Conservation (phyloP, 768 basidiomycete genomes). For the Podaxis sp. region DNA sequence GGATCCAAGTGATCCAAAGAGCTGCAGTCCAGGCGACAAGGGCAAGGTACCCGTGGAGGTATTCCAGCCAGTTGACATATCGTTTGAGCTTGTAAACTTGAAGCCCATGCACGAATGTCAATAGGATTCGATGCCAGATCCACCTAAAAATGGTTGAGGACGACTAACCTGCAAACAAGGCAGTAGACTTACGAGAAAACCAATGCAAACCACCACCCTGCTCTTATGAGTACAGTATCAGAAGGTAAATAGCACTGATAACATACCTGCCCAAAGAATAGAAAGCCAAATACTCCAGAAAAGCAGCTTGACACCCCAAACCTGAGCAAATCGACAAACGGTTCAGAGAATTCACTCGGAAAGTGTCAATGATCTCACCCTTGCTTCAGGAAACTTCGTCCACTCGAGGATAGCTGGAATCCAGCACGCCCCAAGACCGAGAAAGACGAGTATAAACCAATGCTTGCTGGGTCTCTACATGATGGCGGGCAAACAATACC, state of each 20-base stretch:
- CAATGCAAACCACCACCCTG: constrained; percentile 9
- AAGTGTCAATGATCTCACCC: neutral
- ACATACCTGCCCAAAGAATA: constrained; percentile 8
- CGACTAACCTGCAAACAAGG: neutral
- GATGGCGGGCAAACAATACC: neutral
- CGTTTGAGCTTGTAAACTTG: neutral
- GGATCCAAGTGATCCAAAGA: constrained; percentile 9
- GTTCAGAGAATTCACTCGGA: neutral
- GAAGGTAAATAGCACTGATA: neutral
- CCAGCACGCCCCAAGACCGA: constrained; percentile 7
- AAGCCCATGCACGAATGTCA: neutral
- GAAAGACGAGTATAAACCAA: constrained; percentile 5
- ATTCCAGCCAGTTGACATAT: constrained; percentile 12
- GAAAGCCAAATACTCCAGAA: constrained; percentile 13
- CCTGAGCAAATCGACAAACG: neutral
- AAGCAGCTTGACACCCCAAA: constrained; percentile 7
- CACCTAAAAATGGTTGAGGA: neutral
- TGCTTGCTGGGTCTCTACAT: neutral
- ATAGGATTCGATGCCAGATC: neutral
- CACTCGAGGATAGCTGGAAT: constrained; percentile 8
- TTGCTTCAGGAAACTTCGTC: constrained; percentile 4
- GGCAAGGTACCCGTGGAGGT: constrained; percentile 9
- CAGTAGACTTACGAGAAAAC: constrained; percentile 3
- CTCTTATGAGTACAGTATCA: neutral
- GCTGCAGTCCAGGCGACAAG: constrained; percentile 9